phyloP scores from a whole-genome alignment of 352 stramenopile genomes.

The Pythium apleroticum region DNA sequence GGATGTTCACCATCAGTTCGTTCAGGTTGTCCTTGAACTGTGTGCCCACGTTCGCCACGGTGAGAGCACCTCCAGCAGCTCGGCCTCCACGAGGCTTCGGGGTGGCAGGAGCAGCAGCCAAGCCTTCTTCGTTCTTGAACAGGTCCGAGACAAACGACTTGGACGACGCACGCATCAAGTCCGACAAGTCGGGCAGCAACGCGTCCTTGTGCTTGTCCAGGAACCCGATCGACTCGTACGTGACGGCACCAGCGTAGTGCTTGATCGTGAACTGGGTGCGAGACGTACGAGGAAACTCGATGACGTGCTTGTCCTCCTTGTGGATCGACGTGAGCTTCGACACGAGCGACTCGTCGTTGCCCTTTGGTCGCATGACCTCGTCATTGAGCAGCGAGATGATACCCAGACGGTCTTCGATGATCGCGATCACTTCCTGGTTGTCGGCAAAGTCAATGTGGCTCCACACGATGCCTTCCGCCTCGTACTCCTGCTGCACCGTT shows the following conservation, averaged over 20 bases:
- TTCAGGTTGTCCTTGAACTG: conserved; percentile 92
- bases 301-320: conserved; percentile 75
- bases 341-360: conserved; percentile 81
- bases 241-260: conserved; percentile 93
- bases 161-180: conserved; percentile 69
- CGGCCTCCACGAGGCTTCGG: conserved; percentile 33
- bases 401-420: conserved; percentile 87
- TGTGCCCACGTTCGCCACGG: conserved; percentile 62
- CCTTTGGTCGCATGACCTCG: conserved; percentile 85
- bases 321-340: conserved; percentile 75
- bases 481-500: conserved; percentile 88
- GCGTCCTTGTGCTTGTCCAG: conserved; percentile 95
- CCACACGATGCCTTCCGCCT: conserved; percentile 91
- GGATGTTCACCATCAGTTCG: conserved; percentile 93
- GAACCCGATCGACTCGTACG: conserved; percentile 92
- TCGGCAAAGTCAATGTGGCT: conserved; percentile 92
- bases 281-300: conserved; percentile 77
- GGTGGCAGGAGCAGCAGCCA: not conserved
- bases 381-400: conserved; percentile 91
- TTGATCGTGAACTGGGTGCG: conserved; percentile 91
- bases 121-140: conserved; percentile 39
- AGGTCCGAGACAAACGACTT: conserved; percentile 57
- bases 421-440: conserved; percentile 85
- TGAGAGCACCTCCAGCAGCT: conserved; percentile 46
- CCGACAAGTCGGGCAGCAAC: conserved; percentile 91